Evolutionary conservation across 2,329 filamentous ascomycete species (phyloP).

Genomic region (Mariannaea elegans): DNA sequence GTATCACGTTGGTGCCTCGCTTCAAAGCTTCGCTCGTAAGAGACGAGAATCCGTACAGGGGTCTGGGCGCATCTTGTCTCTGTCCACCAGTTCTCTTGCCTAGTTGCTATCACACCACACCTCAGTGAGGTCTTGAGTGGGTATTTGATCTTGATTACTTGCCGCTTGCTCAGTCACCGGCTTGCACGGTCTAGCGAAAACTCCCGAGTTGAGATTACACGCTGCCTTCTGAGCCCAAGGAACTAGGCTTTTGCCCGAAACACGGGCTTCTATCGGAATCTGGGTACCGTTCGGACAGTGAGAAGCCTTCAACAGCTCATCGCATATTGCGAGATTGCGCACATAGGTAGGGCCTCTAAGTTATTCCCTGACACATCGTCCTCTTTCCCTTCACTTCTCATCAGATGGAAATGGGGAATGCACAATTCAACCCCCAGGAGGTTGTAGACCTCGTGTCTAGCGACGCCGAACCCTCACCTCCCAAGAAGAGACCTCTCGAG

Average conservation of each 20-base stretch:
- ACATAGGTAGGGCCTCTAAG: constrained; percentile 14
- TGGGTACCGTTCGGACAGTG: background rate
- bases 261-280: background rate
- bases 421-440: constrained; percentile 31
- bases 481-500: constrained; percentile 43
- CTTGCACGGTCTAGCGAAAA: background rate
- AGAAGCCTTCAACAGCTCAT: background rate
- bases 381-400: constrained; percentile 2
- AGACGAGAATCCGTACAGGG: constrained; percentile 12
- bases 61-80: constrained; percentile 6
- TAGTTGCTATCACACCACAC: constrained; percentile 20
- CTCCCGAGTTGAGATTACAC: background rate
- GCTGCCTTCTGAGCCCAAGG: background rate
- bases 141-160: background rate
- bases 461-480: constrained; percentile 30
- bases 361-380: background rate
- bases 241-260: background rate
- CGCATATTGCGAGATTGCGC: background rate
- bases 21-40: constrained; percentile 6
- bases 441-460: constrained; percentile 38
- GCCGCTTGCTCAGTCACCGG: background rate
- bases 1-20: constrained; percentile 8
- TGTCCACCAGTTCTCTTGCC: constrained; percentile 22
- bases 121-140: constrained; percentile 22
- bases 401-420: constrained; percentile 23